Evolutionary conservation across 306 rosid genomes (phyloP), one percentile per base, ranked within the genome.

Genomic region (Dryas octopetala): DNA sequence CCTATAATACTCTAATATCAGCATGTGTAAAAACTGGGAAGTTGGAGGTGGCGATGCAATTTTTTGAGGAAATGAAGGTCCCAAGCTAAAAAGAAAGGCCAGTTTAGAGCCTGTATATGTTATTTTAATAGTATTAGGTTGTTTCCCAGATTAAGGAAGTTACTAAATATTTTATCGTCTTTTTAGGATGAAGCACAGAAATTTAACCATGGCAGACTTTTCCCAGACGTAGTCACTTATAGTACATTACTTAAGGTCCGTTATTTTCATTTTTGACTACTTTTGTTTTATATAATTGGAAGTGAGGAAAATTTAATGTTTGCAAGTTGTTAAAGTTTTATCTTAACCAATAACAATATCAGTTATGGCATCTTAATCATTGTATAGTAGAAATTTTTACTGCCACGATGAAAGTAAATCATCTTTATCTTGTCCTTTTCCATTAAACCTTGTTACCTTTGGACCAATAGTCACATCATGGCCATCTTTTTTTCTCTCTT

Each of bases 1-100:
- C 97, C 5, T 92, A 88, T 76, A 92, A 92, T 76, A 90, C 93
- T 14, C 90, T 92, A 68, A 88, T 92, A 67, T 85, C 82, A 64
- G 92, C 96, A 48, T 85, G 94, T 71, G 91, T 88, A 43, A 80
- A 92, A 87, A 84, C 80, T 63, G 75, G 83, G 77, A 87, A 86
- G 78, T 73, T 88, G 89, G 92, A 86, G 68, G 59, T 74, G 52
- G 94, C 97, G 58, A 48, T 87, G 87, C 83, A 84, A 48, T 87
- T 90, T 75, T 87, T 90, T 55, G 83, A 83, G 81, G 93, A 88
- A 82, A 90, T 92, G 96, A 92, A 90, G 97, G 96, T 90, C 86
- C 62, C 82, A 44, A 62, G 76, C 72, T 77, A 80, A 74, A 32
- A 85, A 70, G 71, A 78, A 78, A 76, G 87, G 83, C 86, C 80